Evolutionary conservation across 805 yeast genomes (phyloP).

Genomic region (Candida multigemmis): DNA sequence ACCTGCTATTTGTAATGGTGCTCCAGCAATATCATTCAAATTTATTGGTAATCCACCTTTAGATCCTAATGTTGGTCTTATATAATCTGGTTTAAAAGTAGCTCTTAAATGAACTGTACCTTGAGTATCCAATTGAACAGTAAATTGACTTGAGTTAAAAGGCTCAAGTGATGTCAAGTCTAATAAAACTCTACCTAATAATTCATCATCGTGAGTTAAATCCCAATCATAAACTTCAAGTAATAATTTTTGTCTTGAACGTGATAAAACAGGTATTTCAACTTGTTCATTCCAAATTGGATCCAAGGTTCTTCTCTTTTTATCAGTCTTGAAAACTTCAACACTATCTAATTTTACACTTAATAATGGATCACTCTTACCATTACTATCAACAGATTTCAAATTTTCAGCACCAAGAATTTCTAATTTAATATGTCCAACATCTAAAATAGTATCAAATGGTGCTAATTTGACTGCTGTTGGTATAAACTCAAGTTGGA

Average conservation of each 20-base stretch:
- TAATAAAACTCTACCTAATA: conserved; percentile 43
- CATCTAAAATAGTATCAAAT: conserved; percentile 57
- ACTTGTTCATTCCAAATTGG: conserved; percentile 73
- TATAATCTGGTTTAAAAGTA: conserved; percentile 54
- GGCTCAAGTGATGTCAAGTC: conserved; percentile 45
- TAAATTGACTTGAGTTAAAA: conserved; percentile 33
- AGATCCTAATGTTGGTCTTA: conserved; percentile 48
- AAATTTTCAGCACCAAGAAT: conserved; percentile 48
- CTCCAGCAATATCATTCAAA: conserved; percentile 30
- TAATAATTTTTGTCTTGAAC: conserved; percentile 42
- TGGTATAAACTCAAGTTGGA: conserved; percentile 57
- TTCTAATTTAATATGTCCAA: conserved; percentile 53
- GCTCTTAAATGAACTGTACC: conserved; percentile 51
- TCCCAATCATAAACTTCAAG: conserved; percentile 69
- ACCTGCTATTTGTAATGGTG: conserved; percentile 37
- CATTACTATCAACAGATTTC: conserved; percentile 57
- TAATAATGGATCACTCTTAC: conserved; percentile 69
- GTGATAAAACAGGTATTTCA: conserved; percentile 52
- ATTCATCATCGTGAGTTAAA: conserved; percentile 59
- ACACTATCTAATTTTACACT: conserved; percentile 44
- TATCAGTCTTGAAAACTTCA: conserved; percentile 48
- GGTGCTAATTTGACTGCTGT: conserved; percentile 43
- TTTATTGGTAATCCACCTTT: conserved; percentile 31
- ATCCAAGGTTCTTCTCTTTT: conserved; percentile 54
- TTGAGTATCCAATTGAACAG: conserved; percentile 49